Base-by-base conservation (phyloP, 1,139 yeast genomes). In the Kluyveromyces marxianus region DNA sequence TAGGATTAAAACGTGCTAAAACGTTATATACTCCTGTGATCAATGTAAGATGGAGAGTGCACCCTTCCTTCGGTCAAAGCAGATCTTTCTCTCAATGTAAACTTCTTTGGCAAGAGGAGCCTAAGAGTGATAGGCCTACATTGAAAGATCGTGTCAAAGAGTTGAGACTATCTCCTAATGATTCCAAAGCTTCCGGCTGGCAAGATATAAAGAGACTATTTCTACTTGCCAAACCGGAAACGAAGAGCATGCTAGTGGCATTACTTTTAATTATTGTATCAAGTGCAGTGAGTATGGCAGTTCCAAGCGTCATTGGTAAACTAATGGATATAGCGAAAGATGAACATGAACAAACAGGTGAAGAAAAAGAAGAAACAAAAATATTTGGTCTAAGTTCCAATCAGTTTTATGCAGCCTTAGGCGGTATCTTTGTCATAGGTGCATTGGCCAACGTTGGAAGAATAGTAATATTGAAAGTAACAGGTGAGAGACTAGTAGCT, bases 401-500 rank as follows among this genome's bases (percentile, higher is more conserved):
- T 44, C 69, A 68, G 46, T 80, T 83, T 56, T 70, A 76, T 50
- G 54, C 67, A 3, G 74, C 72, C 0, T 69, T 77, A 50, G 77
- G 76, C 4, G 76, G 74, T 2, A 68, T 88, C 5, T 83, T 90
- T 55, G 63, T 79, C 0, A 62, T 82, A 2, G 95, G 96, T 2
- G 86, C 95, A 0, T 52, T 74, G 4, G 85, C 96, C 4, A 87
- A 90, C 52, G 83, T 85, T 60, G 89, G 92, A 2, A 72, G 97
- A 54, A 77, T 85, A 24, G 79, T 86, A 47, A 68, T 87, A 25
- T 69, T 92, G 57, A 75, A 95, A 54, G 72, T 83, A 0, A 82
- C 83, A 28, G 97, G 97, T 46, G 98, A 92, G 64, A 77, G 86
- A 52, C 69, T 92, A 36, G 96, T 90, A 25, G 89, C 96, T 2